Evolutionary conservation across 495 filamentous ascomycete species (phyloP), one percentile per base, ranked within the genome.

Genomic region (Trichoderma virens): DNA sequence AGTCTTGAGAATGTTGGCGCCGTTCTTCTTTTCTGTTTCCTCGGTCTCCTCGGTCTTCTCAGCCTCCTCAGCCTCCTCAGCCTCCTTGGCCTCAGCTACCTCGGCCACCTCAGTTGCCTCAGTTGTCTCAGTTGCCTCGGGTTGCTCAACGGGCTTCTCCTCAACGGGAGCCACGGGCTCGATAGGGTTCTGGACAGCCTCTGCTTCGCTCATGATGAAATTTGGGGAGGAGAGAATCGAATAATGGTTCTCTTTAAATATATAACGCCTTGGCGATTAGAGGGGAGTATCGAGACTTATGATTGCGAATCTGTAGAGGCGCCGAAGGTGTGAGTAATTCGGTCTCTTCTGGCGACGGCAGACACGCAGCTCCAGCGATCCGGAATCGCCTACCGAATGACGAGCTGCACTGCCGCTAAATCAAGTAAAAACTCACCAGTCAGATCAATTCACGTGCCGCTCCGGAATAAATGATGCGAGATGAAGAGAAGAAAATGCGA

Each of bases 171-270:
- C 51, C 30, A 67, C 41, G 25, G 65, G 68, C 68, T 72, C 69
- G 18, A 32, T 66, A 62, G 69, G 69, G 62, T 73, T 70, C 51
- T 39, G 62, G 20, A 68, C 68, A 60, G 68, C 68, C 7, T 65
- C 65, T 23, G 62, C 20, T 32, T 68, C 69, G 68, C 65, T 70
- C 72, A 74, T 73, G 11, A 51, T 69, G 59, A 20, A 41, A 38
- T 61, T 25, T 47, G 38, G 14, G 20, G 61, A 45, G 11, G 61
- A 23, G 14, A 38, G 38, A 28, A 30, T 13, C 18, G 47, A 16
- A n/a, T n/a, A 25, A 28, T 28, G 51, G 23, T 14, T 27, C 16
- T 14, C 9, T 56, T 25, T 1, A 25, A 27, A 56, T 9, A 3
- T 25, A 9, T 7, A 47, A 47, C 9, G n/a, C 8, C 5, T 23